These are phyloP conservation scores for Russula brevipes DNA, from an alignment of 768 basidiomycete species.

Conservation along the genomic window DNA sequence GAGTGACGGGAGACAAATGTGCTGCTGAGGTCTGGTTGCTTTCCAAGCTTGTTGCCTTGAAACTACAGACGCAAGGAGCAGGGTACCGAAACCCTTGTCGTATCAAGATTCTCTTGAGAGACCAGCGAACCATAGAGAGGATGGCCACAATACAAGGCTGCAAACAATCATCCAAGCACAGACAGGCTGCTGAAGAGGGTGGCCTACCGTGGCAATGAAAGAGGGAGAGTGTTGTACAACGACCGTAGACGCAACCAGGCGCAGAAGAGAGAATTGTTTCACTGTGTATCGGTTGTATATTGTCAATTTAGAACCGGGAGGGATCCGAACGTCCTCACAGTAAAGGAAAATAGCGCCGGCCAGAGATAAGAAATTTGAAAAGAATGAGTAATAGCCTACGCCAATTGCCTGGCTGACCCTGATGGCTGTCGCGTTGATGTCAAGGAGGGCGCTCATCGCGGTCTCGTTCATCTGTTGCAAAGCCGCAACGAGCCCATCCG, in stretches of 20 bases:
- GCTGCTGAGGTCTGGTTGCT: not conserved
- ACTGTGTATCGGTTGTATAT: constrained; percentile 1
- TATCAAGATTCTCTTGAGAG: not conserved
- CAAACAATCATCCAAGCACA: not conserved
- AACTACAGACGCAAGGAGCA: not conserved
- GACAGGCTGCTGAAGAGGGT: not conserved
- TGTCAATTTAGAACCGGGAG: not conserved
- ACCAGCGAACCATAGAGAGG: constrained; percentile 12
- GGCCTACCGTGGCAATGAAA: constrained; percentile 16
- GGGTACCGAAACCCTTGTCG: not conserved
- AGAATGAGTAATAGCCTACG: not conserved
- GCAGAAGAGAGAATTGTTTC: constrained; percentile 8
- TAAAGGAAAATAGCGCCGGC: not conserved
- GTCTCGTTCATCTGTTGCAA: constrained; percentile 18
- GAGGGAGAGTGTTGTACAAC: constrained; percentile 1
- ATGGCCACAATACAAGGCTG: constrained; percentile 10
- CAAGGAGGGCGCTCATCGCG: constrained; percentile 7
- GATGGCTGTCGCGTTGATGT: constrained; percentile 16
- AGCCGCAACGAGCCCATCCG: constrained; percentile 13
- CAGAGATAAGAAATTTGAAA: constrained; percentile 1
- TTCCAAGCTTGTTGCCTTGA: not conserved
- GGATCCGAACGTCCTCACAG: constrained; percentile 3
- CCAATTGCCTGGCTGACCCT: constrained; percentile 16
- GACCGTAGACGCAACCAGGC: not conserved
- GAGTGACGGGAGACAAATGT: not conserved